Conservation (phyloP, 75 land plant species). For the Pseudotsuga menziesii region DNA sequence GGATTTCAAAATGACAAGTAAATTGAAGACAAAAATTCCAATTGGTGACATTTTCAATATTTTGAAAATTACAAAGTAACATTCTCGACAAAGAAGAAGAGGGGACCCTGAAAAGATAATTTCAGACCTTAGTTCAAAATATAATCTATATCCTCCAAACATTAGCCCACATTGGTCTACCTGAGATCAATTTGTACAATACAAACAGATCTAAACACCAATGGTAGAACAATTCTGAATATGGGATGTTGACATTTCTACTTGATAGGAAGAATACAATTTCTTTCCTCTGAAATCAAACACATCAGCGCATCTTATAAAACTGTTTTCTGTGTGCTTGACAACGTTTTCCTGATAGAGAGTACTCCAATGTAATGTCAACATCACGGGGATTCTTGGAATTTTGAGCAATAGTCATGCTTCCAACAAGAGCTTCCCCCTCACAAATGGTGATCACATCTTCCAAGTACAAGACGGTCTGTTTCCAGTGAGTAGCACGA, state of each 20-base stretch:
- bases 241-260: not conserved
- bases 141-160: too few relatives aligned
- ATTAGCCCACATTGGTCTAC: not conserved
- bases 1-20: too few relatives aligned
- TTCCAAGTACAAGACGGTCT: constrained; percentile 93
- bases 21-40: too few relatives aligned
- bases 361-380: constrained; percentile 77
- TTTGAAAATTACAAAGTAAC: too few relatives aligned
- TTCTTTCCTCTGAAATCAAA: not conserved
- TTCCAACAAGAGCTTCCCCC: constrained; percentile 78
- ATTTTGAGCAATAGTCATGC: constrained; percentile 76
- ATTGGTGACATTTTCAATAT: too few relatives aligned
- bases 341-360: constrained; percentile 67
- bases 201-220: constrained; percentile 1
- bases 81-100: too few relatives aligned
- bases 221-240: not conserved
- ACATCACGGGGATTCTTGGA: constrained; percentile 92
- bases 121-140: too few relatives aligned
- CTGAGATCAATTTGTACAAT: not conserved
- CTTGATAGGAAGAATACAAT: not conserved
- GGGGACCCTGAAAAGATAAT: too few relatives aligned
- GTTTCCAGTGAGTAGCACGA: constrained; percentile 95
- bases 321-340: constrained; percentile 65
- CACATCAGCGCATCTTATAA: constrained; percentile 78
- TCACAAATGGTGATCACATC: constrained; percentile 90